Conservation (phyloP, 495 filamentous ascomycete species). For the Articulospora tetracladia region DNA sequence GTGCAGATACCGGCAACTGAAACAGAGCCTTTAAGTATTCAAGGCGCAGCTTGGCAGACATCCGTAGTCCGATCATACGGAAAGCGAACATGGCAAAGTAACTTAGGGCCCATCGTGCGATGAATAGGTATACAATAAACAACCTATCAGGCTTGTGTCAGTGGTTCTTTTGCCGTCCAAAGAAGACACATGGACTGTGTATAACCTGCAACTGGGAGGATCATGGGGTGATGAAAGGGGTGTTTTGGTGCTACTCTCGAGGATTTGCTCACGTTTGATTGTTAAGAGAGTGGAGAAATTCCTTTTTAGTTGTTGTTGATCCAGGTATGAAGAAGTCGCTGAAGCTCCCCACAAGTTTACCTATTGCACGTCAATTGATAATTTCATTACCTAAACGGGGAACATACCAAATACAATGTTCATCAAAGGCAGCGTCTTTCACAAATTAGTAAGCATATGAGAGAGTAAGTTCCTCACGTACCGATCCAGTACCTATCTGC, state of each 20-base stretch:
- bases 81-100: conserved; percentile 55
- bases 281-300: conserved; percentile 31
- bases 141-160: conserved; percentile 32
- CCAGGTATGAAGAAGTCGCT: conserved; percentile 29
- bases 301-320: conserved; percentile 20
- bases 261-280: conserved; percentile 23
- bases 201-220: no score
- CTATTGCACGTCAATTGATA: background rate
- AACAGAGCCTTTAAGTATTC: conserved; percentile 42
- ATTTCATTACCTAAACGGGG: background rate
- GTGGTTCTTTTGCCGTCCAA: no score
- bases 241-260: background rate
- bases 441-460: background rate
- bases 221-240: background rate
- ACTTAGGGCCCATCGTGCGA: conserved; percentile 52
- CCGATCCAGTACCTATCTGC: conserved; percentile 20
- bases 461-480: background rate
- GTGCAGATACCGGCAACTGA: conserved; percentile 44
- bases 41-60: conserved; percentile 50
- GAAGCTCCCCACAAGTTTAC: conserved; percentile 27
- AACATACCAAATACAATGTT: conserved; percentile 38
- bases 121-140: conserved; percentile 60
- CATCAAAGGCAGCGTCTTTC: conserved; percentile 38
- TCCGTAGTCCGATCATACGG: conserved; percentile 48
- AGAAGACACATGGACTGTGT: no score